phyloP scores from a whole-genome alignment of 1,139 yeast genomes.

The Yamadazyma conglobata region DNA sequence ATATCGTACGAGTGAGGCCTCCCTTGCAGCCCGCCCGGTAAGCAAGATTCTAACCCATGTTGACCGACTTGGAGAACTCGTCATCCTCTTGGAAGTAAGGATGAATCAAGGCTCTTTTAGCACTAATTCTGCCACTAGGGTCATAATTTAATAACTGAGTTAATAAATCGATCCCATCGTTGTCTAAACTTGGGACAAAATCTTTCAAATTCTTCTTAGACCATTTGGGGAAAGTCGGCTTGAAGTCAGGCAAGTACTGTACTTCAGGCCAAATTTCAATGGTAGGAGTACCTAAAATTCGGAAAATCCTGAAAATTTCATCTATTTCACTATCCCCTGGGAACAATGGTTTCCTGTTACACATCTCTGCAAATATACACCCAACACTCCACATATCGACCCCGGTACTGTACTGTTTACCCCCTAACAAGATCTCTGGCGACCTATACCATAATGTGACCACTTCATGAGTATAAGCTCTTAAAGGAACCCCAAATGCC shows the following conservation, averaged over 20 bases:
- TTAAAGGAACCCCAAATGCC: constrained; percentile 93
- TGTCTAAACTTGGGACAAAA: constrained; percentile 77
- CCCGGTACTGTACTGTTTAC: constrained; percentile 95
- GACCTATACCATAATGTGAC: constrained; percentile 98
- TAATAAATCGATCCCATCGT: constrained; percentile 78
- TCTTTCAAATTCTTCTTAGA: constrained; percentile 64
- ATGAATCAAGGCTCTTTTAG: constrained; percentile 86
- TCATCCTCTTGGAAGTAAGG: constrained; percentile 75
- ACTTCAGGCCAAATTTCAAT: constrained; percentile 98
- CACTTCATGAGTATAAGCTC: constrained; percentile 97
- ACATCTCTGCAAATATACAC: constrained; percentile 98
- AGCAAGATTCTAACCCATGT: constrained; percentile 37
- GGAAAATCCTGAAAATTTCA: constrained; percentile 91
- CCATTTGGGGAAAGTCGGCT: constrained; percentile 97
- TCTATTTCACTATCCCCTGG: constrained; percentile 99
- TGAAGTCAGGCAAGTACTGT: constrained; percentile 87
- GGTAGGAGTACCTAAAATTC: constrained; percentile 91
- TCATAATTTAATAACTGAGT: constrained; percentile 82
- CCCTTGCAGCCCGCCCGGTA: not conserved
- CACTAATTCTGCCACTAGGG: constrained; percentile 91
- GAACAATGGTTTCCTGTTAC: constrained; percentile 89
- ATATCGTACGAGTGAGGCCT: not conserved
- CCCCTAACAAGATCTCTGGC: constrained; percentile 93
- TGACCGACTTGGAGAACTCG: constrained; percentile 34
- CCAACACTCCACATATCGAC: constrained; percentile 99